Base-by-base conservation (phyloP, 2,329 filamentous ascomycete genomes). In the Coleophoma crateriformis region DNA sequence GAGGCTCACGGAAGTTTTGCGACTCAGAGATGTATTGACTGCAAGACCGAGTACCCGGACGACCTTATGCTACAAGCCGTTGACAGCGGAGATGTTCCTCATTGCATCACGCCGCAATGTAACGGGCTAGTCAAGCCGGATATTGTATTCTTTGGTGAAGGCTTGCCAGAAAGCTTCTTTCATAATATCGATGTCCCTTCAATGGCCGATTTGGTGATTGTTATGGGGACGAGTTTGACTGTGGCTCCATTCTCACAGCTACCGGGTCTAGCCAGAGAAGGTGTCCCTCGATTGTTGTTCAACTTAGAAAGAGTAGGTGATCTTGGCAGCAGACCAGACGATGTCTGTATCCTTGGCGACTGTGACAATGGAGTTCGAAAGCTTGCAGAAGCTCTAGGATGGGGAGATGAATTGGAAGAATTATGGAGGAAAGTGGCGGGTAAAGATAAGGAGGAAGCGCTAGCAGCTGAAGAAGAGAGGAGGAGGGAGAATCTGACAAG, bases 1-100 rank as follows among this genome's bases (percentile, higher is more conserved):
- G 92, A 97, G 69, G 94, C 94, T 0, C 94, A 99, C 67, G 94
- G 94, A 42, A 96, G 90, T 66, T 99, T 97, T 65, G 92, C 92
- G 19, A 82, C 80, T 1, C 92, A 97, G 69, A 80, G 85, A 57
- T 99, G 94, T 67, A 91, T 97, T 60, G 90, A 96, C 20, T 99
- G 94, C 74, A 83, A 84, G 63, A 71, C 69, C 0, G 67, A 77
- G 1, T 97, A 84, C 63, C 86, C 89, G 0, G 84, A 85, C 34
- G 81, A 86, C 3, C 67, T 79, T 57, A 96, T 97, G 87, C 78
- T 77, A 60, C 70, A 79, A 54, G 79, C 84, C 51, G 82, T 97
- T 19, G 69, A 76, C 3, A 73, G 73, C 34, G 85, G 81, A 20
- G 74, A 81, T 22, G 86, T 95, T 0, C 89, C 92, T 0, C 74